Evolutionary conservation across 805 yeast species (phyloP).

Genomic region (Saccharomycopsis selenospora): DNA sequence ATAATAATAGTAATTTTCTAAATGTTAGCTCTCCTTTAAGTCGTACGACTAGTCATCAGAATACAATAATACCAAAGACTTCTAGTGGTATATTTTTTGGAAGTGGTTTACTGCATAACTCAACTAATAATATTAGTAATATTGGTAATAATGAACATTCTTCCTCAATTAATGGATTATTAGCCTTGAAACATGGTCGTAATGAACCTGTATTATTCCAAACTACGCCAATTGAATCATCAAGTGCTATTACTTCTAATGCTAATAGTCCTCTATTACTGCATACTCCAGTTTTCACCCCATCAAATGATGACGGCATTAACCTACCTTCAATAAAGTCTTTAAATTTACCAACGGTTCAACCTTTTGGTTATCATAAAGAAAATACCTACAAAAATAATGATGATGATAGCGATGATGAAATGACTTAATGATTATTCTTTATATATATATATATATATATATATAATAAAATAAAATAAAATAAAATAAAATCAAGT

Average conservation of each 20-base stretch:
- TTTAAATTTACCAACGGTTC: constrained; percentile 22
- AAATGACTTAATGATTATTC: constrained; percentile 5
- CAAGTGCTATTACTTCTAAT: background rate
- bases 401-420: constrained; percentile 4
- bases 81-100: constrained; percentile 20
- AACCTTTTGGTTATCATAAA: background rate
- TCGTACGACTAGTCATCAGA: background rate
- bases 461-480: too few species aligned
- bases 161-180: constrained; percentile 14
- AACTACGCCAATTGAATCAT: background rate
- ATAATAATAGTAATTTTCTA: background rate
- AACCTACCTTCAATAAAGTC: constrained; percentile 24
- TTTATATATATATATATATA: background rate
- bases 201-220: background rate
- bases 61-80: constrained; percentile 11
- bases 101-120: constrained; percentile 5
- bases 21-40: background rate
- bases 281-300: background rate
- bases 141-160: constrained; percentile 6
- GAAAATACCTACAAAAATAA: background rate
- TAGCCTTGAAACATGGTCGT: constrained; percentile 19
- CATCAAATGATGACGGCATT: background rate
- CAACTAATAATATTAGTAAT: background rate
- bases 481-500: too few species aligned
- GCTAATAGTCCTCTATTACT: background rate